These are phyloP conservation scores for Pseudozyma sp. DNA, from an alignment of 1,284 basidiomycete species.

Conservation along the genomic window DNA sequence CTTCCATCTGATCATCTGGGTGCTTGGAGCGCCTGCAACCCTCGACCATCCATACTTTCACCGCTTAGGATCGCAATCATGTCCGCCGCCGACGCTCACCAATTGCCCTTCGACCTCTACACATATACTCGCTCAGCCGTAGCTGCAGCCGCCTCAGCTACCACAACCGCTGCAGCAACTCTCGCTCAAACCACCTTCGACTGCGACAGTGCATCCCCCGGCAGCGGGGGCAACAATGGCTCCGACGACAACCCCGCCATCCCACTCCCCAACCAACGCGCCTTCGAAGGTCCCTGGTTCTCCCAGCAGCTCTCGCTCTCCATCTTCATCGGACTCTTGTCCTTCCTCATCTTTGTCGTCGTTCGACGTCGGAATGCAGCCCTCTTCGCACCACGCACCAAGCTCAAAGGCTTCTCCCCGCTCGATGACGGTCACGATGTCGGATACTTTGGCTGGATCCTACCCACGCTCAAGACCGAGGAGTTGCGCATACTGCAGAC, in stretches of 20 bases:
- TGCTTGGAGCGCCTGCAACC: conserved; percentile 24
- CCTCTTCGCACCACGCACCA: conserved; percentile 89
- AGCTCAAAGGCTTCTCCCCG: conserved; percentile 92
- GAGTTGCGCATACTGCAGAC: conserved; percentile 96
- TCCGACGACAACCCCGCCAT: conserved; percentile 33
- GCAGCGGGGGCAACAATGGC: conserved; percentile 16
- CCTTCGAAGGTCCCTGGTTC: conserved; percentile 82
- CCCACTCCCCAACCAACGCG: conserved; percentile 42
- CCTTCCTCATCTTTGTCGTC: conserved; percentile 89
- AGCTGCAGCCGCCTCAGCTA: conserved; percentile 10
- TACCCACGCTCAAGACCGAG: conserved; percentile 87
- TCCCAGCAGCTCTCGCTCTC: conserved; percentile 88
- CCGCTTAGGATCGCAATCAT: background rate
- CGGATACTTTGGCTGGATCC: conserved; percentile 92
- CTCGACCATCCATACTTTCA: background rate
- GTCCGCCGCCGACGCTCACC: conserved; percentile 4
- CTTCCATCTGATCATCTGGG: conserved; percentile 6
- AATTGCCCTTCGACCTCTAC: conserved; percentile 26
- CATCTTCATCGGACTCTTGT: conserved; percentile 79
- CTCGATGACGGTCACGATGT: conserved; percentile 80
- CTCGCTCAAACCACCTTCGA: conserved; percentile 1
- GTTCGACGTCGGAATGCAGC: conserved; percentile 87
- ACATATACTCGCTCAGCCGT: conserved; percentile 22
- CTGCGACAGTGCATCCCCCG: background rate
- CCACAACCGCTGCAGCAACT: conserved; percentile 12